Conservation (phyloP, 2,329 filamentous ascomycete species). For the Fusarium sp. region DNA sequence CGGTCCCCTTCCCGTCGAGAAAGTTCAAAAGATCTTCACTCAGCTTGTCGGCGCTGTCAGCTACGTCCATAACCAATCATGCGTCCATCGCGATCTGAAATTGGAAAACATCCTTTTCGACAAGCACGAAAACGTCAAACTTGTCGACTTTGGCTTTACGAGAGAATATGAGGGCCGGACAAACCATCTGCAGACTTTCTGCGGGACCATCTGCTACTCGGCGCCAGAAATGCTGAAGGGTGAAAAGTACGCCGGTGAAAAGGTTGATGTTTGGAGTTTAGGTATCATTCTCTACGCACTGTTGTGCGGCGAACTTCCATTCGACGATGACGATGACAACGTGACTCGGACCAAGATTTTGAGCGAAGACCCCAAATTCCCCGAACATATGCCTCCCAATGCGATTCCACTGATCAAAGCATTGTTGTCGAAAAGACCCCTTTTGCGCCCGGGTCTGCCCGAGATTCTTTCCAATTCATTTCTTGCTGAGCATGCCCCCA, state of each 20-base stretch:
- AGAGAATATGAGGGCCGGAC: conserved; percentile 95
- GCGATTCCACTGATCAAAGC: conserved; percentile 80
- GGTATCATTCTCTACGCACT: conserved; percentile 87
- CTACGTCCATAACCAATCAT: conserved; percentile 94
- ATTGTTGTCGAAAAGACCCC: conserved; percentile 89
- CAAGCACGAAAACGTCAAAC: conserved; percentile 96
- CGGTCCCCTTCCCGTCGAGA: conserved; percentile 83
- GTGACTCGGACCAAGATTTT: conserved; percentile 88
- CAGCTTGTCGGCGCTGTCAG: conserved; percentile 94
- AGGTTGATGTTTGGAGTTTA: conserved; percentile 95
- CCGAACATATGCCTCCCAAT: conserved; percentile 80
- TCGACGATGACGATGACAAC: conserved; percentile 94
- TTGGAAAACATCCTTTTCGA: conserved; percentile 91
- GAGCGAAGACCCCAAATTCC: conserved; percentile 85
- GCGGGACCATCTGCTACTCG: conserved; percentile 96
- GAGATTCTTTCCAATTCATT: conserved; percentile 92
- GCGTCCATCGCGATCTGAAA: conserved; percentile 96
- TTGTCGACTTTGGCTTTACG: conserved; percentile 98
- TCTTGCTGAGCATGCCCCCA: conserved; percentile 84
- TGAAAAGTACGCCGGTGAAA: conserved; percentile 97
- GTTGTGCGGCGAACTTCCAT: conserved; percentile 87
- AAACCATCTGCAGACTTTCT: conserved; percentile 96
- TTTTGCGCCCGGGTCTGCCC: conserved; percentile 81
- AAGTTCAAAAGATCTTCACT: conserved; percentile 95
- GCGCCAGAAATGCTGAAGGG: conserved; percentile 98